Evolutionary conservation across 768 basidiomycete species (phyloP).

Genomic region (Pulveroboletus sp.): DNA sequence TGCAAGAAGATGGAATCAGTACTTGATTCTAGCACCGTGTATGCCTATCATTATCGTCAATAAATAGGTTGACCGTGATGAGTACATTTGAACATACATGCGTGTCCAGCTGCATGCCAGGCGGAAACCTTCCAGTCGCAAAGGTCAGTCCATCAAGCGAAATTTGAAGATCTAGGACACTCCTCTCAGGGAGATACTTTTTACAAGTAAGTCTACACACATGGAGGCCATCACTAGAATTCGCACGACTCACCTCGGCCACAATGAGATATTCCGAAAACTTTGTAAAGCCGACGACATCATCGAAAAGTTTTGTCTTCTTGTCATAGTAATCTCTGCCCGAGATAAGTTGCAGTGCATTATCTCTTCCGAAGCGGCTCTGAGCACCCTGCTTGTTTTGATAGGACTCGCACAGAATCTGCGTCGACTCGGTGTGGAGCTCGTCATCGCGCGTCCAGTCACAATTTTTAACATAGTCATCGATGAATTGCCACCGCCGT

Average conservation of each 20-base stretch:
- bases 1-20: slow-evolving; percentile 94
- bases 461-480: slow-evolving; percentile 85
- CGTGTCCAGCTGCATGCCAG: slow-evolving; percentile 82
- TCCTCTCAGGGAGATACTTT: slow-evolving; percentile 49
- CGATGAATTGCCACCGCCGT: slow-evolving; percentile 66
- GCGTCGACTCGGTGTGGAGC: slow-evolving; percentile 73
- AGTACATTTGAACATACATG: slow-evolving; percentile 52
- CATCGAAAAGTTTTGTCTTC: slow-evolving; percentile 75
- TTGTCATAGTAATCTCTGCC: slow-evolving; percentile 69
- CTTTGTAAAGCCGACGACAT: slow-evolving; percentile 92
- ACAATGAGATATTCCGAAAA: slow-evolving; percentile 97
- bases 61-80: background rate
- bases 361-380: slow-evolving; percentile 45
- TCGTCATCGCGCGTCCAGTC: slow-evolving; percentile 84
- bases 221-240: background rate
- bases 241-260: slow-evolving; percentile 63
- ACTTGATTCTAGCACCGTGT: slow-evolving; percentile 91
- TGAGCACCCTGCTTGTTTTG: slow-evolving; percentile 79
- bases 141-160: slow-evolving; percentile 88
- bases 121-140: slow-evolving; percentile 85
- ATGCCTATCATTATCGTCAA: slow-evolving; percentile 50
- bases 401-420: slow-evolving; percentile 92
- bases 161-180: slow-evolving; percentile 78
- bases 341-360: slow-evolving; percentile 73
- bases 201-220: slow-evolving; percentile 20